Evolutionary conservation across 495 filamentous ascomycete genomes (phyloP).

Genomic region (Aspergillus leporis): DNA sequence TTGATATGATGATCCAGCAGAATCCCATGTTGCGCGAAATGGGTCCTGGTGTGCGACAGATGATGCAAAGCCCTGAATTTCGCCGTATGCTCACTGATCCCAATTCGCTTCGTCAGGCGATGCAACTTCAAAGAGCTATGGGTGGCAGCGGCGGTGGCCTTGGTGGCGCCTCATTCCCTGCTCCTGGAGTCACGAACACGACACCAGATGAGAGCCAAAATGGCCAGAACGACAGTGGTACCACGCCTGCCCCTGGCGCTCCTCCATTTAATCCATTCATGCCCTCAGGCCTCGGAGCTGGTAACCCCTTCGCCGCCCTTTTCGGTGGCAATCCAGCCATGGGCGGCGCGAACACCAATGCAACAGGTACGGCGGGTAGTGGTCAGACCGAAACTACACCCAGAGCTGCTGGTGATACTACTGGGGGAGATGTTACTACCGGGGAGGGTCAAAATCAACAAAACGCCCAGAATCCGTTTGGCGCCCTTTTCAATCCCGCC

Average conservation of each 20-base stretch:
- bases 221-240: constrained; percentile 36
- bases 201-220: constrained; percentile 46
- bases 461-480: constrained; percentile 53
- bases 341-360: constrained; percentile 28
- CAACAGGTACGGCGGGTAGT: constrained; percentile 20
- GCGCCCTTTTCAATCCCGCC: constrained; percentile 49
- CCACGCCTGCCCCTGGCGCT: constrained; percentile 16
- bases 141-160: constrained; percentile 55
- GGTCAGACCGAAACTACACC: constrained; percentile 25
- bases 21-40: constrained; percentile 87
- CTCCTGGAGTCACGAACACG: constrained; percentile 84
- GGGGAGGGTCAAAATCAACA: constrained; percentile 32
- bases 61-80: constrained; percentile 83
- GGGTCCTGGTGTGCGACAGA: constrained; percentile 75
- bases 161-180: constrained; percentile 69
- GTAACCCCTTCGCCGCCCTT: constrained; percentile 74
- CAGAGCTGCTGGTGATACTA: constrained; percentile 18
- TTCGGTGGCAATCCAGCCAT: constrained; percentile 49
- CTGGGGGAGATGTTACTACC: constrained; percentile 27
- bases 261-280: constrained; percentile 42
- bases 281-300: constrained; percentile 43
- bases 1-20: constrained; percentile 87
- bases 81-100: constrained; percentile 96
- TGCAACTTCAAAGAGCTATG: constrained; percentile 75
- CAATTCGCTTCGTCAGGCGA: constrained; percentile 72